Conservation (phyloP, 768 basidiomycete species). For the Hemileccinum impolitum region DNA sequence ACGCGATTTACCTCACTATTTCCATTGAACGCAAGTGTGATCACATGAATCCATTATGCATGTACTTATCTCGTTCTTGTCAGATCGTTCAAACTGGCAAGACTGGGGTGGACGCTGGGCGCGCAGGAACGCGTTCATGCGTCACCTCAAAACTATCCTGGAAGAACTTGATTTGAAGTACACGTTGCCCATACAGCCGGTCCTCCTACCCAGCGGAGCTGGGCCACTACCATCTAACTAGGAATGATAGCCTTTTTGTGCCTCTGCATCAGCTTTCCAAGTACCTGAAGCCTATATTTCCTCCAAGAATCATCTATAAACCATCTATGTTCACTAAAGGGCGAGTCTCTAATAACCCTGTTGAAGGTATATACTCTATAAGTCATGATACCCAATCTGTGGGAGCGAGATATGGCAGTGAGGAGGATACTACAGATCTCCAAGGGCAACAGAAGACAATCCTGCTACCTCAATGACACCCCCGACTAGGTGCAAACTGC, state of each 20-base stretch:
- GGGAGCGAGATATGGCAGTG: background rate
- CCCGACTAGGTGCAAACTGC: conserved; percentile 91
- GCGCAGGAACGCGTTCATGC: conserved; percentile 75
- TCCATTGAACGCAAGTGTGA: conserved; percentile 64
- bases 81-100: conserved; percentile 81
- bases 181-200: conserved; percentile 68
- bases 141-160: conserved; percentile 61
- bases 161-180: conserved; percentile 76
- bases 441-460: conserved; percentile 66
- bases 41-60: background rate
- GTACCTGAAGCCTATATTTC: background rate
- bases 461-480: conserved; percentile 91
- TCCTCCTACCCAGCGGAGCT: conserved; percentile 44
- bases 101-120: conserved; percentile 82
- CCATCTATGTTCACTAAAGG: background rate
- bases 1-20: conserved; percentile 62
- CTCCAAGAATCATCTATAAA: background rate
- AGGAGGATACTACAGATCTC: conserved; percentile 20
- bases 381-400: conserved; percentile 8
- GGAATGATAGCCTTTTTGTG: background rate
- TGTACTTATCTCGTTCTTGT: conserved; percentile 2
- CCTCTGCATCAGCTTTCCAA: background rate
- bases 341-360: conserved; percentile 19
- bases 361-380: conserved; percentile 34
- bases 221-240: background rate